Evolutionary conservation across 2,329 filamentous ascomycete genomes (phyloP).

Genomic region (Penicillium freii): DNA sequence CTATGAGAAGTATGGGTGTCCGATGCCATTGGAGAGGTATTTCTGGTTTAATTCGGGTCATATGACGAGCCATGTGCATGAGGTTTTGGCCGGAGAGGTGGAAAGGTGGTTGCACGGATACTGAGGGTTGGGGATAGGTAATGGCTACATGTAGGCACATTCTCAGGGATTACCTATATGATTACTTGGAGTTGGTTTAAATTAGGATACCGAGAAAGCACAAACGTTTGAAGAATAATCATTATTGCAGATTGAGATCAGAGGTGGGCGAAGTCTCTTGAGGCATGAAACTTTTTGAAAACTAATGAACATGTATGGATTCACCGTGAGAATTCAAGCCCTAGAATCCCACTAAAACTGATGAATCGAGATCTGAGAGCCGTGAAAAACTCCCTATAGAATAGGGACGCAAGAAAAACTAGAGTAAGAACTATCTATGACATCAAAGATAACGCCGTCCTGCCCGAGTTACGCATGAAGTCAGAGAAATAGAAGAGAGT

Average conservation of each 20-base stretch:
- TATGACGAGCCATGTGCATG: conserved; percentile 45
- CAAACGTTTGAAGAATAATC: background rate
- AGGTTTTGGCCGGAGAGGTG: conserved; percentile 35
- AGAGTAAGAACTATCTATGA: conserved; percentile 39
- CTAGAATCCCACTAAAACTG: conserved; percentile 3
- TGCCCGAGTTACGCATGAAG: conserved; percentile 36
- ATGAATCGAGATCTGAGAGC: conserved; percentile 4
- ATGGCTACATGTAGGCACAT: background rate
- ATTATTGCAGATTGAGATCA: conserved; percentile 4
- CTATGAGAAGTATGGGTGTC: conserved; percentile 48
- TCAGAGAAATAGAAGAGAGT: conserved; percentile 24
- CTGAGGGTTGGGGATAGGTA: background rate
- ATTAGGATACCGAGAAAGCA: background rate
- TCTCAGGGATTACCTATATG: background rate
- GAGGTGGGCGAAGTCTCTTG: background rate
- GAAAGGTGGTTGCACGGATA: conserved; percentile 16
- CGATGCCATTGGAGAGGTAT: conserved; percentile 42
- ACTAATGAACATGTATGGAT: conserved; percentile 21
- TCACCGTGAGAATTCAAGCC: conserved; percentile 12
- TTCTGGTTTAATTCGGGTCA: conserved; percentile 53
- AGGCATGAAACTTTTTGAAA: conserved; percentile 20
- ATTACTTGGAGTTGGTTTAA: background rate
- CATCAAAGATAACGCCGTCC: conserved; percentile 39
- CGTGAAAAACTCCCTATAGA: conserved; percentile 5
- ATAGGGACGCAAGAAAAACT: conserved; percentile 12